These are phyloP conservation scores for Glarea lozoyensis DNA, from an alignment of 495 filamentous ascomycete species.

Conservation along the genomic window DNA sequence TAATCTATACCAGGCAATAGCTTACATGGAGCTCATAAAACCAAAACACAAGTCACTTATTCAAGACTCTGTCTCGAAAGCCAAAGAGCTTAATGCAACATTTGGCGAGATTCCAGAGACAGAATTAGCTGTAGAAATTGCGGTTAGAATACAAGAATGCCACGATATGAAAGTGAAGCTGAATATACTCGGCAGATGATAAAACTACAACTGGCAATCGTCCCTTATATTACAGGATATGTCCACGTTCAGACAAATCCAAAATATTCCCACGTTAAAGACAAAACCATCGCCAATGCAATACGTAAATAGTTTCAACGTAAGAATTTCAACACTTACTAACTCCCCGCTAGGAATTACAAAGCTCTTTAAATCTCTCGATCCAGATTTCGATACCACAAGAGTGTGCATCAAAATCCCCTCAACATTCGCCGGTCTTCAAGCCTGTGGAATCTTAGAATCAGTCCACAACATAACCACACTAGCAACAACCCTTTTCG, in stretches of 20 bases:
- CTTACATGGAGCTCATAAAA: conserved; percentile 47
- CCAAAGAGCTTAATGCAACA: conserved; percentile 25
- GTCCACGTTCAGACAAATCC: conserved; percentile 59
- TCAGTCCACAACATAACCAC: conserved; percentile 41
- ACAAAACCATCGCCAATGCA: conserved; percentile 46
- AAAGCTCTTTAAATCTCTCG: conserved; percentile 36
- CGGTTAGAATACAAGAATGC: no score
- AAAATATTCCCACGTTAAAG: conserved; percentile 39
- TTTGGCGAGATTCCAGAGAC: conserved; percentile 32
- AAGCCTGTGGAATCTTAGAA: conserved; percentile 51
- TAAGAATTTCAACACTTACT: background rate
- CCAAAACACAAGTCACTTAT: conserved; percentile 36
- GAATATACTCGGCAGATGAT: no score
- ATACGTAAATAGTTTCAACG: conserved; percentile 31
- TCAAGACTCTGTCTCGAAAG: conserved; percentile 33
- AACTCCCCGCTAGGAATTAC: conserved; percentile 32
- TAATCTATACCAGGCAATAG: conserved; percentile 42
- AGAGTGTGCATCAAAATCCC: conserved; percentile 57
- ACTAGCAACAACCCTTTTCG: conserved; percentile 54
- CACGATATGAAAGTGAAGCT: no score
- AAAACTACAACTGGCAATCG: conserved; percentile 42
- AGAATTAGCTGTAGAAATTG: conserved; percentile 50
- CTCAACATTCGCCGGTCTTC: conserved; percentile 54
- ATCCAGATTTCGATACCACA: conserved; percentile 35
- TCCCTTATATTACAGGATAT: conserved; percentile 40